Evolutionary conservation across 768 basidiomycete genomes (phyloP).

Genomic region (Leccinum longicurvipes): DNA sequence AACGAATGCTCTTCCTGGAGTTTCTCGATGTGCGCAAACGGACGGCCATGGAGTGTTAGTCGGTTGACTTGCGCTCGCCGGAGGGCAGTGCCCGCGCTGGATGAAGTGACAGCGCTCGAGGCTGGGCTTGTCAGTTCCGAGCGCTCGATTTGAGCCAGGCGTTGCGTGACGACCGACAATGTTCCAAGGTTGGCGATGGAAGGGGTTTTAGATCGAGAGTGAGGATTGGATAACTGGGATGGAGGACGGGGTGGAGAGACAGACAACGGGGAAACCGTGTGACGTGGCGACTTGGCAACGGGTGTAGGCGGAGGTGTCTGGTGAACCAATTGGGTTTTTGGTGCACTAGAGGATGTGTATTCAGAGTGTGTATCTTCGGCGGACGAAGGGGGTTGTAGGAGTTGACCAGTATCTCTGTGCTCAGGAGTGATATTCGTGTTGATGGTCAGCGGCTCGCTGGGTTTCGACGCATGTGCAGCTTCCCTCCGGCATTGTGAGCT

Average conservation of each 20-base stretch:
- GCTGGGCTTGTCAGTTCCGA: constrained; percentile 18
- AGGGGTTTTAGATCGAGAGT: constrained; percentile 42
- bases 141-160: constrained; percentile 57
- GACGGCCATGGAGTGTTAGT: constrained; percentile 6
- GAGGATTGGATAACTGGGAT: constrained; percentile 24
- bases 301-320: constrained; percentile 23
- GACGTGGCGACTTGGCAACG: constrained; percentile 25
- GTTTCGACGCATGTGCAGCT: background rate
- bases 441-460: constrained; percentile 8
- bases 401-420: background rate
- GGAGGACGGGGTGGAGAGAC: constrained; percentile 24
- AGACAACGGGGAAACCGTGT: constrained; percentile 16
- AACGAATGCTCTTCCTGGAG: constrained; percentile 11
- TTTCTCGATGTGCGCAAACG: constrained; percentile 26
- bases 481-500: constrained; percentile 31
- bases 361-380: constrained; percentile 23
- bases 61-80: constrained; percentile 21
- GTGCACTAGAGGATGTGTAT: constrained; percentile 26
- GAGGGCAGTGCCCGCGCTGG: constrained; percentile 22
- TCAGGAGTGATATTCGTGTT: constrained; percentile 13
- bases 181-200: constrained; percentile 61
- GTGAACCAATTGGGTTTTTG: constrained; percentile 6
- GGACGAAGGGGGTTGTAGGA: constrained; percentile 7
- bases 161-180: constrained; percentile 63
- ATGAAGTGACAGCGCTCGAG: constrained; percentile 19